A percentile compares a stretch with the other conserved stretches of the same genome.
These are phyloP conservation scores for Begonia masoniana DNA, from an alignment of 306 rosid genomes.

Conservation along the genomic window DNA sequence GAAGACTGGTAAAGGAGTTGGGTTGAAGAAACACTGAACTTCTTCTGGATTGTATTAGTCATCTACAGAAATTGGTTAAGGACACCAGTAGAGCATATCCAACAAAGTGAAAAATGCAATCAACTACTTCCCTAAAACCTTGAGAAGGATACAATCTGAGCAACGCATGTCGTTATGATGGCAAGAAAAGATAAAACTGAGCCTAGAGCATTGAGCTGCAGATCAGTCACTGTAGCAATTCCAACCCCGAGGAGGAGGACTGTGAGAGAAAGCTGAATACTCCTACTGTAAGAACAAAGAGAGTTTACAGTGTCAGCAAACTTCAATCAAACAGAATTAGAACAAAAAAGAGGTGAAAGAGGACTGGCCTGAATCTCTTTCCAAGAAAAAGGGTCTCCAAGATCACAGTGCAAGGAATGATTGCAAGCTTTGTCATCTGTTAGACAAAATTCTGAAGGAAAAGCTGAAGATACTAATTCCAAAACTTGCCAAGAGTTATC, in stretches of 20 bases:
- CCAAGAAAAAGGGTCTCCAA: slow-evolving; percentile 89
- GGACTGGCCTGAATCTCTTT: slow-evolving; percentile 76
- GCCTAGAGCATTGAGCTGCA: slow-evolving; percentile 83
- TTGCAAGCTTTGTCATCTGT: slow-evolving; percentile 98
- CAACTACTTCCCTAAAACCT: not conserved
- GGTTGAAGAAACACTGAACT: slow-evolving; percentile 89
- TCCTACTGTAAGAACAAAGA: slow-evolving; percentile 46
- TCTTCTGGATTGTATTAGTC: slow-evolving; percentile 97
- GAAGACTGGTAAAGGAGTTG: slow-evolving; percentile 93
- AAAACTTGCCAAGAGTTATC: slow-evolving; percentile 7
- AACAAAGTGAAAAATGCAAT: too few species aligned
- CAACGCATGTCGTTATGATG: slow-evolving; percentile 79
- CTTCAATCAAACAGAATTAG: not conserved
- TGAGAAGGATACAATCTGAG: slow-evolving; percentile 90
- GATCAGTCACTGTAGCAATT: slow-evolving; percentile 85
- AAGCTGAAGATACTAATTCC: slow-evolving; percentile 4
- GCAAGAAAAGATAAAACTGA: slow-evolving; percentile 77
- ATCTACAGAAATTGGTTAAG: slow-evolving; percentile 61
- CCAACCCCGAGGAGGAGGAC: slow-evolving; percentile 89
- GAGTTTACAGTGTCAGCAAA: not conserved
- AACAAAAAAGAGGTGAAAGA: slow-evolving; percentile 4
- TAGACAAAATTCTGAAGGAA: slow-evolving; percentile 11
- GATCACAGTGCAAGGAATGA: slow-evolving; percentile 93
- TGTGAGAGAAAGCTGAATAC: slow-evolving; percentile 62
- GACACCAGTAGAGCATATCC: too few species aligned